Base-by-base conservation (phyloP, 202 grass and related monocot species). In the Schoenoplectus triqueter region DNA sequence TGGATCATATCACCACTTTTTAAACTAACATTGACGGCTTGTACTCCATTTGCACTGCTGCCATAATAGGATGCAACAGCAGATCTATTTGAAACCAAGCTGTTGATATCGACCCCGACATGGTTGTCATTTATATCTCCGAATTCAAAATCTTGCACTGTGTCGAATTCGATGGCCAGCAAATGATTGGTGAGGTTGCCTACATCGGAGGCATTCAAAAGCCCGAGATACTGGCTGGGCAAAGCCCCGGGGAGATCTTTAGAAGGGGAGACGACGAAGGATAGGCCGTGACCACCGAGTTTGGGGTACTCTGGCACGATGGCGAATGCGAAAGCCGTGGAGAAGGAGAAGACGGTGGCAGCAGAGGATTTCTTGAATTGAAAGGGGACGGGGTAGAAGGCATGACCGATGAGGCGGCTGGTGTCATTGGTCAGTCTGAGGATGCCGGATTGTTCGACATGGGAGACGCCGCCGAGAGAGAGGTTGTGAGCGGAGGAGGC, bases 91-190 rank as follows among this genome's bases (percentile, higher is more conserved):
- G 94, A 97, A 11, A 4, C 40, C 15, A 97, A 42, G 82, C 68
- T 89, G 67, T 97, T 89, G 81, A 97, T 88, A 57, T 97, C 78
- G 63, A 97, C 83, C 22, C 94, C 94, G 57, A 97, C 87, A 83
- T 97, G 94, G 64, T 97, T 94, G 55, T 88, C 90, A 41, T 97
- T 89, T 82, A 97, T 86, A 71, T 97, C 94, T 3, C 41, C 66
- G 82, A 97, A 92, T 73, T 97, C 94, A 54, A 92, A 92, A 85
- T 97, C 92, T 82, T 92, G 88, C 5, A 92, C 90, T 4, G 94
- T 97, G 85, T 97, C 92, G 66, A 97, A 91, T 89, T 97, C 94
- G 1, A 97, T 39, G 20, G 92, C 94, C 67, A 94, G 88, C 15
- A 97, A 10, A 64, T 97, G 92, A 82, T 94, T 94, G 66, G 83